Evolutionary conservation across 2,329 filamentous ascomycete genomes (phyloP).

Genomic region (Sphaerulina vaccinii): DNA sequence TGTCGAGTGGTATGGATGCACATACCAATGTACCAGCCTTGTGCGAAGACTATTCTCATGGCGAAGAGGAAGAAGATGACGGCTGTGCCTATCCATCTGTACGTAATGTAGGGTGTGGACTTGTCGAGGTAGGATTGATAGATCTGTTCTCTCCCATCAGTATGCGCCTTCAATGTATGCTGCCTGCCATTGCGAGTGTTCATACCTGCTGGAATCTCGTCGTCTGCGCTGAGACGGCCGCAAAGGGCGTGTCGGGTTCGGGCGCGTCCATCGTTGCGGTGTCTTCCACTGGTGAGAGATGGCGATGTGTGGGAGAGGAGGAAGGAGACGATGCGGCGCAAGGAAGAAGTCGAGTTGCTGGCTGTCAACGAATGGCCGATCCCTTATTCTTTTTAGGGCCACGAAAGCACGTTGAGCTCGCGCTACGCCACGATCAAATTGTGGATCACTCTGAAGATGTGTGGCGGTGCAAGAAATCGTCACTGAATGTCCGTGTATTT

Average conservation of each 20-base stretch:
- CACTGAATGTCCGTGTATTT: no score
- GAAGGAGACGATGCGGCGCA: not conserved
- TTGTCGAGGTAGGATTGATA: conserved; percentile 94
- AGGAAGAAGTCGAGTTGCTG: not conserved
- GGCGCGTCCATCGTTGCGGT: conserved; percentile 70
- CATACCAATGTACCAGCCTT: conserved; percentile 98
- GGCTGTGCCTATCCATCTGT: conserved; percentile 87
- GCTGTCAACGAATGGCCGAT: not conserved
- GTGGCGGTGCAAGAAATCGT: not conserved
- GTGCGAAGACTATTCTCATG: conserved; percentile 81
- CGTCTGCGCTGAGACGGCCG: conserved; percentile 82
- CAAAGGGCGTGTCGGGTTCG: conserved; percentile 91
- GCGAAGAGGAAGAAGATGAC: conserved; percentile 77
- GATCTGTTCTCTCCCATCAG: conserved; percentile 56
- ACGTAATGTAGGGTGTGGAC: conserved; percentile 82
- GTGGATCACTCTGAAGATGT: no score
- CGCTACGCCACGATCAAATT: no score
- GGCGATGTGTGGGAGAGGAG: not conserved
- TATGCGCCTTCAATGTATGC: not conserved
- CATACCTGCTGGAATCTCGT: conserved; percentile 69
- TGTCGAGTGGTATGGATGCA: not conserved
- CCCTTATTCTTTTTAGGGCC: not conserved
- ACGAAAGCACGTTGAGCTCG: not conserved
- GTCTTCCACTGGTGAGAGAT: not conserved
- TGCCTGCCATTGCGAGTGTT: not conserved